phyloP scores from a whole-genome alignment of 805 yeast genomes.

The Metschnikowia hibisci region DNA sequence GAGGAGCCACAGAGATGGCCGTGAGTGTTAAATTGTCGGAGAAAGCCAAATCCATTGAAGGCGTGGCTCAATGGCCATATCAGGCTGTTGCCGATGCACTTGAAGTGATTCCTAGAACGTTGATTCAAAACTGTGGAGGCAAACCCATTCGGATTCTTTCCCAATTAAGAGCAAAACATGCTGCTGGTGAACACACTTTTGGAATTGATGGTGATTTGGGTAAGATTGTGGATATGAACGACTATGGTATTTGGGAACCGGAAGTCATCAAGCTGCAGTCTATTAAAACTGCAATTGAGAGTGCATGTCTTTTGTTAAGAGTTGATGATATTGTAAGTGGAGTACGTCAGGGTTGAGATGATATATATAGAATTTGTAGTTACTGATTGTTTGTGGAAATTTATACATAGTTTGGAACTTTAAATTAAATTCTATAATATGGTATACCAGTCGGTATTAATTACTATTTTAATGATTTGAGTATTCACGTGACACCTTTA shows the following conservation, averaged over 20 bases:
- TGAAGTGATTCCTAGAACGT: constrained; percentile 96
- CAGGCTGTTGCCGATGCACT: constrained; percentile 98
- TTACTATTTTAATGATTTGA: not conserved
- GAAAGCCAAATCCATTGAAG: constrained; percentile 87
- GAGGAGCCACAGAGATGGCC: constrained; percentile 99
- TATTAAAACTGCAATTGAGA: constrained; percentile 95
- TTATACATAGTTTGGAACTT: too few relatives aligned
- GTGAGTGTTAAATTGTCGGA: constrained; percentile 84
- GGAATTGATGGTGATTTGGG: constrained; percentile 97
- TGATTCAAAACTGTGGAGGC: constrained; percentile 97
- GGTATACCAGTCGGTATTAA: too few relatives aligned
- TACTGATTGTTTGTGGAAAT: too few relatives aligned
- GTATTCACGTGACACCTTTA: not conserved
- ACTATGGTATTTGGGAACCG: constrained; percentile 98
- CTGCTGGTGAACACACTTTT: constrained; percentile 76
- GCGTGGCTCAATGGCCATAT: constrained; percentile 97
- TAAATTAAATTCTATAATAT: too few relatives aligned
- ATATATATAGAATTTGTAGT: not conserved
- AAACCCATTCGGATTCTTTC: constrained; percentile 88
- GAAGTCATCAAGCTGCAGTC: constrained; percentile 96
- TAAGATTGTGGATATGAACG: constrained; percentile 90
- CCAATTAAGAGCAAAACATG: constrained; percentile 93
- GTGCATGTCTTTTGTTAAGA: constrained; percentile 89
- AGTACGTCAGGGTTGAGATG: constrained; percentile 51
- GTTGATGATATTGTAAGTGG: constrained; percentile 98